phyloP scores from a whole-genome alignment of 2,329 filamentous ascomycete genomes.

The Trichophyton simii region DNA sequence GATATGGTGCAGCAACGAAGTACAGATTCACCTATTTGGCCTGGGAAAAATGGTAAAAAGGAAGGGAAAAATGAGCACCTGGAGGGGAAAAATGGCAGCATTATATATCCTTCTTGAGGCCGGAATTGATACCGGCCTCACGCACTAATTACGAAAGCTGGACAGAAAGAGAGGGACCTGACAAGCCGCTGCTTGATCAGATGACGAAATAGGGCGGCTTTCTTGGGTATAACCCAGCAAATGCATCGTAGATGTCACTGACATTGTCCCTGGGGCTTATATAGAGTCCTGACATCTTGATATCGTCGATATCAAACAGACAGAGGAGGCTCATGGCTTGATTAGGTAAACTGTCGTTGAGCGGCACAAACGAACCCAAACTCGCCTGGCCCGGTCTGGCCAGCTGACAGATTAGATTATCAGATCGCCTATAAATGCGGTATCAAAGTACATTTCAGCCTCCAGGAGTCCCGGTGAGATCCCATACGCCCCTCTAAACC shows the following conservation, averaged over 20 bases:
- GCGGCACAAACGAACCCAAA: neutral
- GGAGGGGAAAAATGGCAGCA: slow-evolving; percentile 12
- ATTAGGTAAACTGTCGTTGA: neutral
- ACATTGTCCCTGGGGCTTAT: neutral
- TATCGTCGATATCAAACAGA: neutral
- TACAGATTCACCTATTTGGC: slow-evolving; percentile 14
- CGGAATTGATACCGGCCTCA: slow-evolving; percentile 37
- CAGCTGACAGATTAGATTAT: neutral
- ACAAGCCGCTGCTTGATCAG: slow-evolving; percentile 12
- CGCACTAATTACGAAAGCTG: slow-evolving; percentile 27
- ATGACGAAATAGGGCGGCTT: slow-evolving; percentile 4
- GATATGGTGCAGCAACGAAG: slow-evolving; percentile 4
- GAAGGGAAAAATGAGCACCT: slow-evolving; percentile 15
- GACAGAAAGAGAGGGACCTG: slow-evolving; percentile 15
- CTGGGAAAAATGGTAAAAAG: slow-evolving; percentile 17
- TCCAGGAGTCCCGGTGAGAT: neutral
- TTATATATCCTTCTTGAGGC: slow-evolving; percentile 33
- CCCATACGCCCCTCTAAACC: neutral
- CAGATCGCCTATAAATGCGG: neutral
- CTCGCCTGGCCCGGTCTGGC: neutral
- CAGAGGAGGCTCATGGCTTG: neutral
- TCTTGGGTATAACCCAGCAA: slow-evolving; percentile 2
- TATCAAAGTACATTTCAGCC: neutral
- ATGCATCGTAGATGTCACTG: slow-evolving; percentile 7
- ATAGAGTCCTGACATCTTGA: neutral